These are phyloP conservation scores for Spathaspora hagerdaliae DNA, from an alignment of 805 yeast species.

Conservation along the genomic window DNA sequence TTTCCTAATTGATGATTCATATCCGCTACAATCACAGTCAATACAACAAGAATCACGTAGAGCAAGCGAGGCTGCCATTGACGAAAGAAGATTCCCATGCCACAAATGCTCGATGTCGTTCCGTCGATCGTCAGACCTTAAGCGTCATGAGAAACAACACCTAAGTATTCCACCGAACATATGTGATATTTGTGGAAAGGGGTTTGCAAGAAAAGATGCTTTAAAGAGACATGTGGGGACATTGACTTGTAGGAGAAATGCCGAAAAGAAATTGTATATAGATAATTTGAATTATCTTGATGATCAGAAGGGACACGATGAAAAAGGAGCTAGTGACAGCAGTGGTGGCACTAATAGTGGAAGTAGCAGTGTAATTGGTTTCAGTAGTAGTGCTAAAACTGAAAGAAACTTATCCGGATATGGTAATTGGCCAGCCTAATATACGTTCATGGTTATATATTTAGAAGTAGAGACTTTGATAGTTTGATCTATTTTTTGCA, in stretches of 20 bases:
- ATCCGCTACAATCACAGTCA: not conserved
- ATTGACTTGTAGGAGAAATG: slow-evolving; percentile 68
- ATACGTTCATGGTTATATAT: too few species aligned
- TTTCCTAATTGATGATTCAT: slow-evolving; percentile 22
- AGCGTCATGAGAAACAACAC: slow-evolving; percentile 75
- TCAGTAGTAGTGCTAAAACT: not conserved
- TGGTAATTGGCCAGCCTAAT: too few species aligned
- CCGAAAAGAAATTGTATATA: slow-evolving; percentile 45
- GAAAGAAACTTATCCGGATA: not conserved
- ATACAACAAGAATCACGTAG: not conserved
- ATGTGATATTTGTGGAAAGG: slow-evolving; percentile 73
- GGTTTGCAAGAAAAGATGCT: slow-evolving; percentile 82
- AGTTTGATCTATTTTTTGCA: not conserved
- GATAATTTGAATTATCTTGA: slow-evolving; percentile 28
- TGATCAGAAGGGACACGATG: slow-evolving; percentile 5
- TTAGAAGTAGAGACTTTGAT: not conserved
- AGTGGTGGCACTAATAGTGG: not conserved
- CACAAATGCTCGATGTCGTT: slow-evolving; percentile 58
- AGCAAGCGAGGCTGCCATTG: not conserved
- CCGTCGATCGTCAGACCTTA: slow-evolving; percentile 64
- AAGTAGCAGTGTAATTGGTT: not conserved
- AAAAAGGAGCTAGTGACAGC: not conserved
- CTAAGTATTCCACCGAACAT: slow-evolving; percentile 67
- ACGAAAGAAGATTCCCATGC: slow-evolving; percentile 49
- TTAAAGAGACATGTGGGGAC: slow-evolving; percentile 73